Conservation (phyloP, 805 yeast genomes). For the Lachancea waltii region DNA sequence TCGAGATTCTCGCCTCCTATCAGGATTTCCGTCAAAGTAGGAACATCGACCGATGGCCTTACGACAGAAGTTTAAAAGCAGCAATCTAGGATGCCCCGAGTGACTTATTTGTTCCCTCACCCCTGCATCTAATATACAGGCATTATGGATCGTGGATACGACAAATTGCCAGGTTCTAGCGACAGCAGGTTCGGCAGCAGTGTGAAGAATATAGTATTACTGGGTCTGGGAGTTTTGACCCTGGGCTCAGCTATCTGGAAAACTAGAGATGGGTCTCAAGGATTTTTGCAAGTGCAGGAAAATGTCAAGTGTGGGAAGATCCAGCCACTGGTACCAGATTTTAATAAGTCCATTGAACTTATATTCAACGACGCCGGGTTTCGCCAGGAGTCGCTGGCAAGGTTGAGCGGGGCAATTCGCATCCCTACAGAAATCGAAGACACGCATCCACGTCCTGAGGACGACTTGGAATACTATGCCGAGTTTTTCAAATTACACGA, state of each 20-base stretch:
- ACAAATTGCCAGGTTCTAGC: not conserved
- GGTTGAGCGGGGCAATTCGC: constrained; percentile 52
- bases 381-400: constrained; percentile 36
- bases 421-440: constrained; percentile 63
- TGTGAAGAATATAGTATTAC: constrained; percentile 1
- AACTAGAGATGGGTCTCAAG: not conserved
- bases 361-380: constrained; percentile 32
- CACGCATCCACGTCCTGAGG: constrained; percentile 33
- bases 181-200: not conserved
- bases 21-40: too few relatives aligned
- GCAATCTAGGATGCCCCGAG: too few relatives aligned
- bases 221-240: constrained; percentile 1
- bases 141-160: not conserved
- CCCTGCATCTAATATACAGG: not conserved
- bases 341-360: constrained; percentile 20
- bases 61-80: too few relatives aligned
- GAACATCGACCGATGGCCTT: too few relatives aligned
- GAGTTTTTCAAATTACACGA: constrained; percentile 43
- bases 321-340: constrained; percentile 23
- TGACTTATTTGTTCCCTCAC: not conserved
- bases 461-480: constrained; percentile 39
- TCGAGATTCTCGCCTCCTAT: too few relatives aligned
- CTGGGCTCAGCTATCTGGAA: not conserved
- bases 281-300: not conserved
- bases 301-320: constrained; percentile 14